These are phyloP conservation scores for Eucalyptus tenuipes DNA, from an alignment of 345 rosid species.

Conservation along the genomic window DNA sequence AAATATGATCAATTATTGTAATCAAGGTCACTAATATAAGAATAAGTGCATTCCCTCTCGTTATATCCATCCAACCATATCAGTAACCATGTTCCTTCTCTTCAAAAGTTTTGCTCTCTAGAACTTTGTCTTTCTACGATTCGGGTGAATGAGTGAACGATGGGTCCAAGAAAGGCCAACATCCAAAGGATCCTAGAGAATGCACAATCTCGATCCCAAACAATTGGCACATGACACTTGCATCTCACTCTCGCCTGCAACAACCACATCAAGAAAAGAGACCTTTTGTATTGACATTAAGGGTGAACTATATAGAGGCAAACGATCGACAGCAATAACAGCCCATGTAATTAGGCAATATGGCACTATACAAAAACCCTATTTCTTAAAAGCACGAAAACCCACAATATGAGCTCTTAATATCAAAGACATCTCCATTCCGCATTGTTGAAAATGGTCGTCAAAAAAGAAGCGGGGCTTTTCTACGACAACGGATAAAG, in stretches of 20 bases:
- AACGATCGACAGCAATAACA: not conserved
- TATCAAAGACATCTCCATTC: too few relatives aligned
- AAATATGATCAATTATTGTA: too few relatives aligned
- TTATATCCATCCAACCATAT: not conserved
- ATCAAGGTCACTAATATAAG: too few relatives aligned
- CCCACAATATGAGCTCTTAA: not conserved
- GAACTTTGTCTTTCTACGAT: rapidly evolving
- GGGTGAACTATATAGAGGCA: not conserved
- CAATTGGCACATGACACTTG: rapidly evolving
- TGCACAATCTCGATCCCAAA: rapidly evolving
- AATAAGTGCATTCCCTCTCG: rapidly evolving
- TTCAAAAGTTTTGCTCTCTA: not conserved
- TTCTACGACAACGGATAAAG: too few relatives aligned
- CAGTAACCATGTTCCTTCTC: rapidly evolving
- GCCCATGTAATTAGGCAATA: not conserved
- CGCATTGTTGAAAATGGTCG: too few relatives aligned
- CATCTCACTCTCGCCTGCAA: not conserved
- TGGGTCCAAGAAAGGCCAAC: rapidly evolving
- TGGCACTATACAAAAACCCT: not conserved
- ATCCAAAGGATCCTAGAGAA: too few relatives aligned
- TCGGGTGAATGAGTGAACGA: rapidly evolving
- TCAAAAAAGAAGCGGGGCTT: too few relatives aligned
- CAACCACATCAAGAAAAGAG: too few relatives aligned
- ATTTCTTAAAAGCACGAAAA: not conserved
- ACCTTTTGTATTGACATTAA: too few relatives aligned